These are phyloP conservation scores for Chaetothyriales sp. DNA, from an alignment of 2,329 filamentous ascomycete species.

Conservation along the genomic window DNA sequence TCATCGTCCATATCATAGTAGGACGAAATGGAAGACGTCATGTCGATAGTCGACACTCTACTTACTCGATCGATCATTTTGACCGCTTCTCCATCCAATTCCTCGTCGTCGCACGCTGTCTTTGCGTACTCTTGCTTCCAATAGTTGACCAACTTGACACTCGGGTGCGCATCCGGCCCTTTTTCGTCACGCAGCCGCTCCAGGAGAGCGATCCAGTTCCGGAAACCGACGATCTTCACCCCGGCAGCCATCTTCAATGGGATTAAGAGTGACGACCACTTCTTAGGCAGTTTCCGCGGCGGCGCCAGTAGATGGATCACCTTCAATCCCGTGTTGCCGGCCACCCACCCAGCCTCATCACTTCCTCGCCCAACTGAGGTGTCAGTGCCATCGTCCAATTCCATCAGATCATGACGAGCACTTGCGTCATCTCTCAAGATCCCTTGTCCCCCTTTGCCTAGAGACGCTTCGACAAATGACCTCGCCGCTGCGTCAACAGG, in stretches of 20 bases:
- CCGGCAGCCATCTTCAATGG: too few species aligned
- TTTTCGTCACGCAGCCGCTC: conserved; percentile 20
- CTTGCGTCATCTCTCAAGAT: too few species aligned
- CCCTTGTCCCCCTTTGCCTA: too few species aligned
- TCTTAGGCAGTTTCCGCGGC: too few species aligned
- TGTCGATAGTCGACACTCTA: too few species aligned
- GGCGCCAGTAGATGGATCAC: conserved; percentile 6
- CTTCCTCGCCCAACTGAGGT: too few species aligned
- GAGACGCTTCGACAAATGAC: conserved; percentile 21
- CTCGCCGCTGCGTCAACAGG: conserved; percentile 31
- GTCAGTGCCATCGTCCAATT: too few species aligned
- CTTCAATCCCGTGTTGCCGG: conserved; percentile 2
- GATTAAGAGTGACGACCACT: too few species aligned
- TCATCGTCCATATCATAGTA: neutral
- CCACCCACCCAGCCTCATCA: conserved; percentile 1
- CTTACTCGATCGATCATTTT: neutral
- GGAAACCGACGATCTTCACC: conserved; percentile 25
- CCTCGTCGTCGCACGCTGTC: neutral
- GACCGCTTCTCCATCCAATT: neutral
- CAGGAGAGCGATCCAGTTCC: conserved; percentile 32
- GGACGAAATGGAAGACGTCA: too few species aligned
- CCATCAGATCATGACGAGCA: too few species aligned
- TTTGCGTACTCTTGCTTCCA: conserved; percentile 24
- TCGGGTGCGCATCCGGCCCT: conserved; percentile 27
- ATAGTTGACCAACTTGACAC: conserved; percentile 34